Evolutionary conservation across 352 stramenopile species (phyloP).

Genomic region (Pythium phragmitis): DNA sequence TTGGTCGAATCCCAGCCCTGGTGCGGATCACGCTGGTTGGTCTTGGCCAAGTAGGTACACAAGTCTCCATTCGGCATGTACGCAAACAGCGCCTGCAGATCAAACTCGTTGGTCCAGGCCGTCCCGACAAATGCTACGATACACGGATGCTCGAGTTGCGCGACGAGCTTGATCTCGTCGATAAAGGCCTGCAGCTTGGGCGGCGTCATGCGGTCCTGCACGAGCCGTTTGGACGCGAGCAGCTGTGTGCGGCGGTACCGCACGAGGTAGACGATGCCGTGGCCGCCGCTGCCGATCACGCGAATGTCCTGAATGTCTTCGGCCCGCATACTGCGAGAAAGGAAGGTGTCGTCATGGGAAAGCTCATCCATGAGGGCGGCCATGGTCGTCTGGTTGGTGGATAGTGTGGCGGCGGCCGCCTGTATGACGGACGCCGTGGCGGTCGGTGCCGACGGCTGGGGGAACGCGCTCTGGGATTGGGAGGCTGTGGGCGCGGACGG

Average conservation of each 20-base stretch:
- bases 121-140: conserved; percentile 41
- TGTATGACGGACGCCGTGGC: too few species aligned
- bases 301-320: conserved; percentile 15
- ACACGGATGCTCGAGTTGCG: conserved; percentile 7
- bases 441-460: too few species aligned
- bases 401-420: too few species aligned
- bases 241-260: not conserved
- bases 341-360: conserved; percentile 2
- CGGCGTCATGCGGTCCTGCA: not conserved
- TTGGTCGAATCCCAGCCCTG: conserved; percentile 28
- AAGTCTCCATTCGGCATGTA: conserved; percentile 22
- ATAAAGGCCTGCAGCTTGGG: conserved; percentile 3
- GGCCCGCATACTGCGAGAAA: not conserved
- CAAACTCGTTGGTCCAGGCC: conserved; percentile 26
- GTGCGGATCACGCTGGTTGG: conserved; percentile 9
- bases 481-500: not conserved
- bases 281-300: conserved; percentile 13
- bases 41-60: conserved; percentile 21
- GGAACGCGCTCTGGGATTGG: too few species aligned
- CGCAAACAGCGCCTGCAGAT: conserved; percentile 24
- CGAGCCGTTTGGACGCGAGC: conserved; percentile 4
- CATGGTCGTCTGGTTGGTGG: not conserved
- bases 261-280: conserved; percentile 15
- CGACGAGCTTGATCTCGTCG: conserved; percentile 5
- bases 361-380: not conserved